These are phyloP conservation scores for Fusarium denticulatum DNA, from an alignment of 2,329 filamentous ascomycete species.

Conservation along the genomic window DNA sequence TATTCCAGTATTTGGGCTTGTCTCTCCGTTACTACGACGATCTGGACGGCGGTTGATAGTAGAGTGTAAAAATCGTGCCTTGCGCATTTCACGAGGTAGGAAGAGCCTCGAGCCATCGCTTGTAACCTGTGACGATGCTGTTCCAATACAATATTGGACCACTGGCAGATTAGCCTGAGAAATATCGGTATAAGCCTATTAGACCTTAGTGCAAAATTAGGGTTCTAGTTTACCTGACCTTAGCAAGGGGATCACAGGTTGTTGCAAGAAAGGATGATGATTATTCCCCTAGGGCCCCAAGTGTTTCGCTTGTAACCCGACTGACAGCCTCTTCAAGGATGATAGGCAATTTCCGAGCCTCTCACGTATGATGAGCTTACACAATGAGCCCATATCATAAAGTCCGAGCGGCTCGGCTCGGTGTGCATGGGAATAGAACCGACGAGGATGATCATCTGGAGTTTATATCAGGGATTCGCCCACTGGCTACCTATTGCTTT, in stretches of 20 bases:
- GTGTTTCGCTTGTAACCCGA: neutral
- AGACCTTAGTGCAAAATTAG: neutral
- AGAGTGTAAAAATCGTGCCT: neutral
- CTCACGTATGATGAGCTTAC: neutral
- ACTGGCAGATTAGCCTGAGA: no score
- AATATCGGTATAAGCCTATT: fast-evolving
- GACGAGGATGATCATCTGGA: neutral
- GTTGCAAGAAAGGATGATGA: neutral
- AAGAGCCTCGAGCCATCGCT: neutral
- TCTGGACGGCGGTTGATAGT: neutral
- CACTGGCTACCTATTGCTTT: neutral
- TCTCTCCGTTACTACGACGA: no score
- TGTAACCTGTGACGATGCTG: no score
- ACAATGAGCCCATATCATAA: neutral
- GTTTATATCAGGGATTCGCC: neutral
- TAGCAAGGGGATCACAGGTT: neutral
- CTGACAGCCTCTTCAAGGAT: neutral
- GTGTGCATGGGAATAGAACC: neutral
- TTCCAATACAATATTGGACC: neutral
- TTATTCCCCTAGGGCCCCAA: neutral
- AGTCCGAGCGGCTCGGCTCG: conserved; percentile 11
- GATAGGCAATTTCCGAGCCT: neutral
- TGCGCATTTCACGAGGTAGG: neutral
- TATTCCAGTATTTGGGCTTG: neutral
- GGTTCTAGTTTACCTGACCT: neutral